Conservation (phyloP, 495 filamentous ascomycete genomes). For the Tuber indicum region DNA sequence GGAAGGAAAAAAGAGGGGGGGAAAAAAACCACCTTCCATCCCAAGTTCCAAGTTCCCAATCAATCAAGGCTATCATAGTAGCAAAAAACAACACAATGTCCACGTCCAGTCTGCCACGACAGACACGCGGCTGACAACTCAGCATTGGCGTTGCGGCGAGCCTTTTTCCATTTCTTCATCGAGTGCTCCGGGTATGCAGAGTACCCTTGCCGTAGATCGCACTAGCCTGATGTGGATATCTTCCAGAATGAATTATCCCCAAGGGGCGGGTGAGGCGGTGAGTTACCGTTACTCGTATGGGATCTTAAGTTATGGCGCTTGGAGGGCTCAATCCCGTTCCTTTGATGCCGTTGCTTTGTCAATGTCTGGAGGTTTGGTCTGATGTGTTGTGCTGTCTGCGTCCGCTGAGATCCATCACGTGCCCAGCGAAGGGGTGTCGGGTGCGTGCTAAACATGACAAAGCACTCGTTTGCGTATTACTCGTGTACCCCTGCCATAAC, state of each 20-base stretch:
- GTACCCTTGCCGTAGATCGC: not conserved
- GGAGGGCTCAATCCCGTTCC: not conserved
- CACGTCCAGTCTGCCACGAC: not conserved
- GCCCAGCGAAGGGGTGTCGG: not conserved
- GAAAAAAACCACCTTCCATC: not conserved
- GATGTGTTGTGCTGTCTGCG: not conserved
- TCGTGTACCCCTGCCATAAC: not conserved
- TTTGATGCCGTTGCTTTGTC: not conserved
- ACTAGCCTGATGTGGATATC: not conserved
- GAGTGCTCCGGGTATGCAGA: not conserved
- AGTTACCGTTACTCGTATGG: not conserved
- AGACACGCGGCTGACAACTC: not conserved
- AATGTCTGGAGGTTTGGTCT: not conserved
- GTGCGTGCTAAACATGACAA: not conserved
- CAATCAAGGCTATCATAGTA: not conserved
- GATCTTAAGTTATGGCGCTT: not conserved
- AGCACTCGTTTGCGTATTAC: not conserved
- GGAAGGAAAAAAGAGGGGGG: not conserved
- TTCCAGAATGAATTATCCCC: not conserved
- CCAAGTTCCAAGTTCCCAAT: not conserved
- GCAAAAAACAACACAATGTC: not conserved
- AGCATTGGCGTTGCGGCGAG: not conserved
- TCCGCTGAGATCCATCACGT: not conserved
- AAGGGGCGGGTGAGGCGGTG: not conserved
- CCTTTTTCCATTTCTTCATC: slow-evolving; percentile 4